phyloP scores from a whole-genome alignment of 805 yeast genomes.

The Ogataea allantospora region DNA sequence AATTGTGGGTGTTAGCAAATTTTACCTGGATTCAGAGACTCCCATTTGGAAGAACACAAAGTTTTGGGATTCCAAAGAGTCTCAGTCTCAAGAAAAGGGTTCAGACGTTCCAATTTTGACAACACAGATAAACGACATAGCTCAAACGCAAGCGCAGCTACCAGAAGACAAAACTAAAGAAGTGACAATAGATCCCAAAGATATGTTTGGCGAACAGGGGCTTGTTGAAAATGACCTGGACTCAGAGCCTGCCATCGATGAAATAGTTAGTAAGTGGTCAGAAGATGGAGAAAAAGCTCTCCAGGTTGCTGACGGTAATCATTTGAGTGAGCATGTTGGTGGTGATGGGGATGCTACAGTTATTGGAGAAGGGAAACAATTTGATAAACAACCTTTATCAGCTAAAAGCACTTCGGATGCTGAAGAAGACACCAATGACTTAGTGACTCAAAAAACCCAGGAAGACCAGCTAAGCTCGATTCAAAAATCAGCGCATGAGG shows the following conservation, averaged over 20 bases:
- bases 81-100: background rate
- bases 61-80: conserved; percentile 33
- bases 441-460: too few species aligned
- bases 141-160: background rate
- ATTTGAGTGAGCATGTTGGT: too few species aligned
- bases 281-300: background rate
- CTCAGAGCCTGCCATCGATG: too few species aligned
- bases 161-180: too few species aligned
- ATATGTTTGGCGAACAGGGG: background rate
- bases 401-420: too few species aligned
- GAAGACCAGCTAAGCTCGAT: too few species aligned
- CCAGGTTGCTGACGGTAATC: too few species aligned
- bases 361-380: too few species aligned
- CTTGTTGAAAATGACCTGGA: background rate
- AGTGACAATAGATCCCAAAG: background rate
- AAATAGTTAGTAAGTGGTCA: background rate
- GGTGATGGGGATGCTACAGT: too few species aligned
- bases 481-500: too few species aligned
- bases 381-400: too few species aligned
- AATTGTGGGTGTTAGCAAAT: conserved; percentile 89
- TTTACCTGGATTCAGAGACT: conserved; percentile 58
- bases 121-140: background rate
- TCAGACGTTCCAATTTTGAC: background rate
- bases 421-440: too few species aligned
- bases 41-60: conserved; percentile 43